Evolutionary conservation across 2,329 filamentous ascomycete genomes (phyloP).

Genomic region (Lomentospora prolificans): DNA sequence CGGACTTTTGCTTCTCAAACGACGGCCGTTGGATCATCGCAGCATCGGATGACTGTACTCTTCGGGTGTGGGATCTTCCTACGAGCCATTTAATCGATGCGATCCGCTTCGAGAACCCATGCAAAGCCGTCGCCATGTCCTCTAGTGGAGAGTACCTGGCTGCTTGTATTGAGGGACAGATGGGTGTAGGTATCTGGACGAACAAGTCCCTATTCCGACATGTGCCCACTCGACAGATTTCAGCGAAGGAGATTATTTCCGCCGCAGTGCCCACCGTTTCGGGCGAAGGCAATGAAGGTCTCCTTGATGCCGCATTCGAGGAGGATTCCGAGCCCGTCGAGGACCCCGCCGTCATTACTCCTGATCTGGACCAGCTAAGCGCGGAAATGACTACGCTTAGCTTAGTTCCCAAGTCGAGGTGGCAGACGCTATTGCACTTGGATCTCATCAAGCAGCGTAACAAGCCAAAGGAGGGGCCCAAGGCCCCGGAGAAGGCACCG

Average conservation of each 20-base stretch:
- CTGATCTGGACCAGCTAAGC: conserved; percentile 66
- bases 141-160: conserved; percentile 89
- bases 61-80: conserved; percentile 89
- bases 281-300: conserved; percentile 66
- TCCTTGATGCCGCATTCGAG: conserved; percentile 68
- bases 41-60: conserved; percentile 66
- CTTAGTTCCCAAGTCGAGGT: conserved; percentile 78
- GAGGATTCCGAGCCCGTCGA: conserved; percentile 33
- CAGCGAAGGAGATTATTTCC: conserved; percentile 60
- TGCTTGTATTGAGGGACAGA: conserved; percentile 68
- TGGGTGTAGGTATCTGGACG: conserved; percentile 93
- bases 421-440: conserved; percentile 89
- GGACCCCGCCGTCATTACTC: conserved; percentile 43
- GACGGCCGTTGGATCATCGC: conserved; percentile 92
- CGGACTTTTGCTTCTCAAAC: conserved; percentile 80
- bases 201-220: conserved; percentile 88
- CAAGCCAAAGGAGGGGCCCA: conserved; percentile 85
- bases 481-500: conserved; percentile 85
- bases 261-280: conserved; percentile 65
- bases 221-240: conserved; percentile 75
- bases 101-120: conserved; percentile 68
- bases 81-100: conserved; percentile 94
- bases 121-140: conserved; percentile 80
- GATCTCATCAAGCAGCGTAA: conserved; percentile 90
- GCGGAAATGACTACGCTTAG: conserved; percentile 79